Base-by-base conservation (phyloP, 805 yeast genomes). In the Saturnispora galanensis region DNA sequence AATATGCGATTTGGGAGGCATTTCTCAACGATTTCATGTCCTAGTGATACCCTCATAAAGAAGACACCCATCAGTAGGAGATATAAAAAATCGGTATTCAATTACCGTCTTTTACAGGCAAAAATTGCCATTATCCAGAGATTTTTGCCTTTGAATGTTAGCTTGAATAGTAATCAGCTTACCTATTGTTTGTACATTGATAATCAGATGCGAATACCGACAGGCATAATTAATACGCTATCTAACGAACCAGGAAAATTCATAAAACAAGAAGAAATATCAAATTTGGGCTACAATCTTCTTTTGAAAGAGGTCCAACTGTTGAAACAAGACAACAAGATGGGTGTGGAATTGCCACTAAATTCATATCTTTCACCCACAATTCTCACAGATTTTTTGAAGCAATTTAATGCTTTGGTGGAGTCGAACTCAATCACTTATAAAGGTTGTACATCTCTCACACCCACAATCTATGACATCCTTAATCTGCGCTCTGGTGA, bases 141-240 rank as follows among this genome's bases (percentile, higher is more conserved):
- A 18, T 47, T 60, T 11, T 33, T 60, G 17, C 64, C 65, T 1
- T 33, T 42, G 9, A 53, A 52, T 30, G 59, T 47, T 35, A 39
- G 44, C 37, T 43, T 60, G 10, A 48, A 47, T 6, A 53, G 54
- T 28, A 38, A 45, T 16, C 13, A 58, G 15, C 38, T 58, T 7
- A 55, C 53, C 28, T 48, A 52, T 11, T 54, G 58, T 33, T 31
- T 58, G 2, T 58, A 58, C 43, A 45, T 38, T 34, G 43, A 48
- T 15, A 44, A 49, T n/a, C 10, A 17, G 5, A 15, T 39, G 15
- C 15, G 21, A 8, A 33, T 44, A 29, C 42, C 49, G 28, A 39
- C 10, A 16, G 16, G n/a, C 10, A 2, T 42, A 8, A 16, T 37
- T 12, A 42, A 26, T 13, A 10, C 39, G 17, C 35, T 16, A 34